Base-by-base conservation (phyloP, 2,329 filamentous ascomycete genomes). In the Chrysoporthe deuterocubensis region DNA sequence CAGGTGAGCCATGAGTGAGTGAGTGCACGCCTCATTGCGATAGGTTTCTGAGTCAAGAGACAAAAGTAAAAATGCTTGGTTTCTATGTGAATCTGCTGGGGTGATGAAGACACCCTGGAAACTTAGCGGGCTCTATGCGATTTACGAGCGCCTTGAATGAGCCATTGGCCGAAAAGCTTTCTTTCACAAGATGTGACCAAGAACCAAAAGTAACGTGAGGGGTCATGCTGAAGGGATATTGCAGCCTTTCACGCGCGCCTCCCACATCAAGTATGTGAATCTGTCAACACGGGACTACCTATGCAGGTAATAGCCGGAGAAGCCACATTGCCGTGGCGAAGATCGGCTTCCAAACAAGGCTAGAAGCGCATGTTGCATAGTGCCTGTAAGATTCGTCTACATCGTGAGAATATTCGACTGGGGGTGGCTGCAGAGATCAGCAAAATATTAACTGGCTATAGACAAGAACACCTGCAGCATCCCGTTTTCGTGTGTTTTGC, bases 241-340 rank as follows among this genome's bases (percentile, higher is more conserved):
- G 21, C 26, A 54, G 50, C 50, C 13, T 32, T 54, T 13, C 21
- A 16, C 26, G 5, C 13, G 2, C 13, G 4, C 13, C 11, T 14
- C 32, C 21, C 50, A 54, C 21, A 52, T 52, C 48, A 5, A 32
- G 26, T 26, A 32, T 2, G n/a, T 52, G 26, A 4, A 14, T 8
- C 26, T 16, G 26, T 21, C 32, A 16, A 34, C 32, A 13, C 21
- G 11, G 21, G 11, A 43, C 57, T 14, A 43, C 34, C 40, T 26
- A 60, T n/a, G 42, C 14, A 43, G 57, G 57, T 60, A 43, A 40
- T 60, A 60, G 37, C 42, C 40, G 42, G 18, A 43, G n/a, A 43
- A 44, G 40, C 57, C n/a, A 18, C 14, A 60, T 14, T 26, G 14
- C 18, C 16, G 42, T 43, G n/a, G 57, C 57, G 37, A 21, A 60